Base-by-base conservation (phyloP, 2,329 filamentous ascomycete genomes). In the Colletotrichum australisinense region DNA sequence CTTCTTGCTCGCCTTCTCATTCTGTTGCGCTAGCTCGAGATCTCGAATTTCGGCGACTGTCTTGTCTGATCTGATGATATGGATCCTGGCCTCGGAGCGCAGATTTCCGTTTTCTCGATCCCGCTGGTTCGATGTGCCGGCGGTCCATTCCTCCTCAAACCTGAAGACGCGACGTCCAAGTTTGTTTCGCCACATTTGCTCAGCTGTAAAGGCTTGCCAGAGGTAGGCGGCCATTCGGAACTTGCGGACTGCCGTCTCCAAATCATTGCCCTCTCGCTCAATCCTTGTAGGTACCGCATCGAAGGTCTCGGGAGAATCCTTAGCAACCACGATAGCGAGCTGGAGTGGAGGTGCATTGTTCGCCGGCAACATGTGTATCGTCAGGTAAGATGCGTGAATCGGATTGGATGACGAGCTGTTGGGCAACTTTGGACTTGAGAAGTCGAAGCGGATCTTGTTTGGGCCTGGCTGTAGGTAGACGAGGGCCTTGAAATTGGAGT, bases 201-300 rank as follows among this genome's bases (percentile, higher is more conserved):
- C 97, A 7, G 94, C 95, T 0, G 96, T 98, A 79, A 97, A 98
- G 8, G 95, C 95, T 81, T 99, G 97, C 95, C 97, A 98, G 16
- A 98, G 87, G 80, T 98, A 98, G 28, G 95, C 96, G 22, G 95
- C 93, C 93, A 97, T 98, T 75, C 95, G 91, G 81, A 97, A 98
- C 81, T 99, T 99, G 78, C 90, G 91, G 64, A 97, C 88, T 0
- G 97, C 97, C 8, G 90, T 91, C 12, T 95, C 92, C 46, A 98
- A 80, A 1, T 89, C 89, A 81, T 98, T 97, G 22, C 94, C 95
- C 86, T 97, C 95, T 76, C 89, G 91, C 81, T 94, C 91, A 68
- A 90, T 86, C 62, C 94, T 90, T 67, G 94, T 91, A 1, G 95
- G 95, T 19, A 92, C 89, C 4, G 94, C 92, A 84, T 98, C 95